Evolutionary conservation across 2,329 filamentous ascomycete species (phyloP).

Genomic region (Pyricularia sp.): DNA sequence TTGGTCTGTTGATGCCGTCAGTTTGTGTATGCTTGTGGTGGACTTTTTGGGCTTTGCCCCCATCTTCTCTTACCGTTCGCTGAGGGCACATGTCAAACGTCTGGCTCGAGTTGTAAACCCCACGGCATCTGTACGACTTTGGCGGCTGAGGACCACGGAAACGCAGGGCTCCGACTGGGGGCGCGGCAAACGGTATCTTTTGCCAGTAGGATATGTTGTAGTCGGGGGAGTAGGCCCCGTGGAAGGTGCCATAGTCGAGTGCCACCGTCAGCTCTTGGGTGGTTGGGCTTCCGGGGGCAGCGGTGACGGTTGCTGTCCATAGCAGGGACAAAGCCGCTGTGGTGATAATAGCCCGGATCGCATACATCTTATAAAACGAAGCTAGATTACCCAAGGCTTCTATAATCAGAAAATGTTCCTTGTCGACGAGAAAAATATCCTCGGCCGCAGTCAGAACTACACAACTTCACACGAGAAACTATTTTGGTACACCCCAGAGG

Average conservation of each 20-base stretch:
- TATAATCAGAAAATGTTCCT: background rate
- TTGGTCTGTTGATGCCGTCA: conserved; percentile 24
- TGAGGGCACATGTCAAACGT: conserved; percentile 50
- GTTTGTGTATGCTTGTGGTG: background rate
- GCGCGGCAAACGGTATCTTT: conserved; percentile 52
- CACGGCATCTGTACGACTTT: background rate
- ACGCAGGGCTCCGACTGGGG: conserved; percentile 46
- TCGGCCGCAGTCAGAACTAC: background rate
- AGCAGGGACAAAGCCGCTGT: background rate
- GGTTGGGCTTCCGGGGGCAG: background rate
- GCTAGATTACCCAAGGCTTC: background rate
- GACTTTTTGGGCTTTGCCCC: background rate
- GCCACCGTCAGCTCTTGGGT: conserved; percentile 23
- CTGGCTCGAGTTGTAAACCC: conserved; percentile 41
- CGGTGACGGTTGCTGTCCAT: background rate
- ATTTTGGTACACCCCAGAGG: background rate
- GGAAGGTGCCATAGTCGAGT: conserved; percentile 41
- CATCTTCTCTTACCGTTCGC: conserved; percentile 29
- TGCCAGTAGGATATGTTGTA: conserved; percentile 52
- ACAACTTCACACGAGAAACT: background rate
- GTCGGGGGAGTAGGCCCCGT: conserved; percentile 36
- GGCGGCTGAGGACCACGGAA: conserved; percentile 50
- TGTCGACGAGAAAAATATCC: background rate
- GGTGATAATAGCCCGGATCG: background rate
- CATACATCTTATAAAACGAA: background rate